A percentile compares a stretch with the other conserved stretches of the same genome.
These are phyloP conservation scores for Tuber melanosporum DNA, from an alignment of 495 filamentous ascomycete species.

Conservation along the genomic window DNA sequence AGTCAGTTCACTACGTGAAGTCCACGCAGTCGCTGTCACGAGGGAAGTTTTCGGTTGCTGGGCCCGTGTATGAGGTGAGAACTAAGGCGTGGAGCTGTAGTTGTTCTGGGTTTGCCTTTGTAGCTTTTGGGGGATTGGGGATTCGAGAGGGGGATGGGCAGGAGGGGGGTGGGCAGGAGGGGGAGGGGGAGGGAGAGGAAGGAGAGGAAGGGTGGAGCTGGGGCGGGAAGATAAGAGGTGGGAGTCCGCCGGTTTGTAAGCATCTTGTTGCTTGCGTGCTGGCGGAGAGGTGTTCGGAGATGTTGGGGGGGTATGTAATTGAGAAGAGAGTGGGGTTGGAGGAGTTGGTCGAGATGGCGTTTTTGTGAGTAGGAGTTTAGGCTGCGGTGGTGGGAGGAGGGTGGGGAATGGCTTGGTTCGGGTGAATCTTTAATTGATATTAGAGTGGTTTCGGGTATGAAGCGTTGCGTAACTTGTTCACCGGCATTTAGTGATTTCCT, in stretches of 20 bases:
- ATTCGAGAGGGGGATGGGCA: not conserved
- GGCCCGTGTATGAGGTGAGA: not conserved
- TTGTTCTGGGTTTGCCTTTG: slow-evolving; percentile 4
- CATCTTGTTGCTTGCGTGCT: slow-evolving; percentile 80
- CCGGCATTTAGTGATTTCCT: not conserved
- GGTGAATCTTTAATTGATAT: not conserved
- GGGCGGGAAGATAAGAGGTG: slow-evolving; percentile 49
- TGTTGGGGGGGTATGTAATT: slow-evolving; percentile 54
- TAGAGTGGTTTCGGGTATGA: not conserved
- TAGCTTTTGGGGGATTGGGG: slow-evolving; percentile 1
- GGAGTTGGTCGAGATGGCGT: slow-evolving; percentile 67
- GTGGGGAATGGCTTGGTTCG: not conserved
- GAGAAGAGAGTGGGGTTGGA: slow-evolving; percentile 53
- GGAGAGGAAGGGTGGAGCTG: slow-evolving; percentile 42
- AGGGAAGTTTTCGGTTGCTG: not conserved
- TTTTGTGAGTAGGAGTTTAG: not conserved
- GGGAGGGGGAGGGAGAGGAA: not conserved
- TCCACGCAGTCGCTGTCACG: not conserved
- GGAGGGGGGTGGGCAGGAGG: not conserved
- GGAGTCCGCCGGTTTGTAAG: slow-evolving; percentile 66
- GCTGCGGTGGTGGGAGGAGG: not conserved
- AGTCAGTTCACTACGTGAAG: not conserved
- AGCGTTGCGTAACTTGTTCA: not conserved
- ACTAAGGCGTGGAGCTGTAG: slow-evolving; percentile 11
- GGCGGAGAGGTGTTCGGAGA: slow-evolving; percentile 56